Conservation (phyloP, 768 basidiomycete species). For the Hericium erinaceus region DNA sequence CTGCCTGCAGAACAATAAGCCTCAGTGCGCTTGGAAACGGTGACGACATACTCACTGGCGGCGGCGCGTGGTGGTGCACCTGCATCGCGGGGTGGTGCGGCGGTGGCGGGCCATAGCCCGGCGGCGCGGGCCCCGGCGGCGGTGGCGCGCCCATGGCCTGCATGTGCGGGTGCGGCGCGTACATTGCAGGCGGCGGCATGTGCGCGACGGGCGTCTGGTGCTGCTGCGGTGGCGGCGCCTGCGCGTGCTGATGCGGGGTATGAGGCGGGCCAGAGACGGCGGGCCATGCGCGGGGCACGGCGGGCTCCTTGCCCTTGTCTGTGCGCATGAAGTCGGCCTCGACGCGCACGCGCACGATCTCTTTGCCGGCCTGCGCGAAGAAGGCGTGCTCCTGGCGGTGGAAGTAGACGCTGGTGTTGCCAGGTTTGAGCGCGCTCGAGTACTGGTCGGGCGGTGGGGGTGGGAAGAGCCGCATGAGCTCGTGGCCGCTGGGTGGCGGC, state of each 20-base stretch:
- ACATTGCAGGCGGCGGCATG: conserved; percentile 25
- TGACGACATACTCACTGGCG: conserved; percentile 9
- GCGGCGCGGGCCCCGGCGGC: conserved; percentile 21
- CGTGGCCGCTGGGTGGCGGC: conserved; percentile 71
- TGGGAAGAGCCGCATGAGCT: conserved; percentile 81
- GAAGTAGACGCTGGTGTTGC: conserved; percentile 67
- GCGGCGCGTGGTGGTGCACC: conserved; percentile 6
- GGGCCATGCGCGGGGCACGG: conserved; percentile 19
- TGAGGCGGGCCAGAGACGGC: conserved; percentile 6
- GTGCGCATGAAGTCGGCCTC: conserved; percentile 47
- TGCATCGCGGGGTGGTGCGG: conserved; percentile 7
- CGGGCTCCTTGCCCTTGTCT: conserved; percentile 11
- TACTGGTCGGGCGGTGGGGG: conserved; percentile 44
- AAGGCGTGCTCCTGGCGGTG: conserved; percentile 71
- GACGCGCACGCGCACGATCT: conserved; percentile 66
- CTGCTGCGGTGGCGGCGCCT: conserved; percentile 8
- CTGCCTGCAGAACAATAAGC: conserved; percentile 3
- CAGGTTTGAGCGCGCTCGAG: conserved; percentile 45
- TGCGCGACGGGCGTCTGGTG: conserved; percentile 19
- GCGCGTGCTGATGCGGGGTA: conserved; percentile 13
- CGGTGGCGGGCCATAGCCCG: conserved; percentile 16
- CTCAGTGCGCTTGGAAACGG: conserved; percentile 1
- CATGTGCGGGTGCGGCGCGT: conserved; percentile 11
- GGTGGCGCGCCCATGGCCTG: conserved; percentile 15
- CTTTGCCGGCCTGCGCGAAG: conserved; percentile 70